A percentile compares a stretch with the other conserved stretches of the same genome.
Conservation (phyloP, 1,139 yeast species). For the Kodamaea alishanica region DNA sequence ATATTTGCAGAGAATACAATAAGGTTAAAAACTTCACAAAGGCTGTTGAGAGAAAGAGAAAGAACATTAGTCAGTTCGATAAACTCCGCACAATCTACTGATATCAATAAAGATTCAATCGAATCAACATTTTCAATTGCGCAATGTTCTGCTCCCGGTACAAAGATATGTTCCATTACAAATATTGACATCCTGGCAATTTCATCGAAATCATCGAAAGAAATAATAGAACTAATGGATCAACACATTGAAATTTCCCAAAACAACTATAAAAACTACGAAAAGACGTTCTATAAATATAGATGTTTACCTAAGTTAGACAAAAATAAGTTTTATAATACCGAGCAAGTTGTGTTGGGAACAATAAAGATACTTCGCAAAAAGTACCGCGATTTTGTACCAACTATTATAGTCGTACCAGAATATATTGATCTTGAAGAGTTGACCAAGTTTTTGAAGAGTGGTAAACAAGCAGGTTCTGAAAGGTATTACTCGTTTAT, state of each 20-base stretch:
- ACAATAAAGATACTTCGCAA: background rate
- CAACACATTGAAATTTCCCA: slow-evolving; percentile 11
- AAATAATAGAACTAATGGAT: slow-evolving; percentile 10
- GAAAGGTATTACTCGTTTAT: too few relatives aligned
- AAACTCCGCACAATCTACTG: background rate
- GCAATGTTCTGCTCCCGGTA: background rate
- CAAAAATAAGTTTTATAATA: background rate
- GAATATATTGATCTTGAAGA: background rate
- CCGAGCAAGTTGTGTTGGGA: background rate
- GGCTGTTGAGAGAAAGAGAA: slow-evolving; percentile 15
- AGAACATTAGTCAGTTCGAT: slow-evolving; percentile 12
- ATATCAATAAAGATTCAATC: slow-evolving; percentile 2
- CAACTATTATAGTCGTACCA: slow-evolving; percentile 14
- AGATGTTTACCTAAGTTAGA: slow-evolving; percentile 1
- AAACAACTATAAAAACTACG: slow-evolving; percentile 16
- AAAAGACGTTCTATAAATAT: slow-evolving; percentile 15
- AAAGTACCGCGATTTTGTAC: slow-evolving; percentile 2
- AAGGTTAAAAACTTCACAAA: slow-evolving; percentile 16
- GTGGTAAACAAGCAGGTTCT: background rate
- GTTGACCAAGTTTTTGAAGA: background rate
- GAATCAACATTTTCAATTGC: slow-evolving; percentile 1
- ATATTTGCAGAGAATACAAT: slow-evolving; percentile 20
- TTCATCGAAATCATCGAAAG: slow-evolving; percentile 4
- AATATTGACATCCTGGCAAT: slow-evolving; percentile 3
- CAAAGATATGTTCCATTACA: background rate